Base-by-base conservation (phyloP, 805 yeast species). In the Candida hungchunana region DNA sequence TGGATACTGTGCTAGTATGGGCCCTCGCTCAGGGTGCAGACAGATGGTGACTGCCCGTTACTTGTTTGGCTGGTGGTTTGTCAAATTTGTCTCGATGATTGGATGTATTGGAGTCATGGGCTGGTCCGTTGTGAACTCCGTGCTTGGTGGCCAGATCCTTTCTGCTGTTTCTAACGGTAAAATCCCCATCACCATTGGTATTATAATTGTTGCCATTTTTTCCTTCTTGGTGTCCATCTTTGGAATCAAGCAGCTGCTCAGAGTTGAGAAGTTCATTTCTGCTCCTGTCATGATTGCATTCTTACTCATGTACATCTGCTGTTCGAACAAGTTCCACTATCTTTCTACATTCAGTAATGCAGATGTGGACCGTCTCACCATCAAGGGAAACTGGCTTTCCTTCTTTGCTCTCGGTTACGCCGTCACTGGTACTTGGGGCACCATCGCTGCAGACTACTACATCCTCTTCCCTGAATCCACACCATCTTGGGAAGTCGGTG, bases 61-160 rank as follows among this genome's bases (percentile, higher is more conserved):
- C 48, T 63, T 85, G 31, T 87, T 86, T 56, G 96, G 96, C 1
- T 81, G 89, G 78, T 82, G 82, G 80, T 76, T 79, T 46, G 88
- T 87, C 26, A 81, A 82, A 56, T 64, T 85, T 36, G 82, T 85
- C 31, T 79, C 86, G 5, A 57, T 87, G 27, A 74, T 82, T 25
- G 73, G 85, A 29, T 76, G 83, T 39, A 58, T 83, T 28, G 94
- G 95, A 32, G 81, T 82, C 12, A 56, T 84, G 48, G 96, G 96
- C n/a, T 87, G 96, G 96, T 76, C 90, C n/a, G 79, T 87, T 23
- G 88, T 86, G n/a, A 86, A 85, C 55, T 75, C 83, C 47, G 93
- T 86, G 32, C 79, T 85, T 38, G 95, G 95, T 25, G 96, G 96
- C 14, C 88, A 87, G 59, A 80, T 87, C 40, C 59, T 87, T 31